Evolutionary conservation across 2,329 filamentous ascomycete genomes (phyloP), one percentile per base, ranked within the genome.

Genomic region (Huntiella decipiens): DNA sequence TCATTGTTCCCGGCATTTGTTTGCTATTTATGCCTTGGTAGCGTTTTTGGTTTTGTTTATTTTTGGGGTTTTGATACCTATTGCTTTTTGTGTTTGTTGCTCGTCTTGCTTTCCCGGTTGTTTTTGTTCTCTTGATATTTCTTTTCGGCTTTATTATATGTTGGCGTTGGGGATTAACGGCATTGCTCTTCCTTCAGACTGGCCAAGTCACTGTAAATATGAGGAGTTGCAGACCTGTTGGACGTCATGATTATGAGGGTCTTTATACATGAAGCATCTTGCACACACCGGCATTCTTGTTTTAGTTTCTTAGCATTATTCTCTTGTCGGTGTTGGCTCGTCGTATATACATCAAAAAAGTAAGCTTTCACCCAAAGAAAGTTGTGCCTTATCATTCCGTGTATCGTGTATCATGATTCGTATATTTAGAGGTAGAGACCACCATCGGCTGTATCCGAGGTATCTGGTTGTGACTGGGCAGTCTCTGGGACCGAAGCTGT

Each of bases 261-360:
- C 40, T 47, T 16, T 44, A 13, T 39, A 19, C 33, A 39, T 39
- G 37, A 13, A 44, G 28, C 32, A 38, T 47, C n/a, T 22, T 42
- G 43, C 40, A 35, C 34, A 28, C 37, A 28, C 22, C 22, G 36
- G 33, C 28, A 13, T 34, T 36, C 55, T 45, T 58, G 59, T 12
- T 54, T 56, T 35, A 36, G 53, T n/a, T 53, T 53, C 22, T 28
- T 28, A 28, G 22, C 22, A 28, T 28, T 28, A 28, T 28, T 28
- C 39, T 51, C 6, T 53, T 55, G 44, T 51, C 51, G 13, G 55
- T 54, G 36, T 52, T 54, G 15, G 50, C 48, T 33, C 43, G 13
- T 32, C 17, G 37, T 28, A 34, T 15, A 15, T 38, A 38, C 13
- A 28, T 28, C 22, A 28, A 28, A 28, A 28, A 28, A 28, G 22